Percentiles rank a stretch among this genome's conserved stretches.
Evolutionary conservation across 2,329 filamentous ascomycete genomes (phyloP).

Genomic region (Tetracladium maxilliforme): DNA sequence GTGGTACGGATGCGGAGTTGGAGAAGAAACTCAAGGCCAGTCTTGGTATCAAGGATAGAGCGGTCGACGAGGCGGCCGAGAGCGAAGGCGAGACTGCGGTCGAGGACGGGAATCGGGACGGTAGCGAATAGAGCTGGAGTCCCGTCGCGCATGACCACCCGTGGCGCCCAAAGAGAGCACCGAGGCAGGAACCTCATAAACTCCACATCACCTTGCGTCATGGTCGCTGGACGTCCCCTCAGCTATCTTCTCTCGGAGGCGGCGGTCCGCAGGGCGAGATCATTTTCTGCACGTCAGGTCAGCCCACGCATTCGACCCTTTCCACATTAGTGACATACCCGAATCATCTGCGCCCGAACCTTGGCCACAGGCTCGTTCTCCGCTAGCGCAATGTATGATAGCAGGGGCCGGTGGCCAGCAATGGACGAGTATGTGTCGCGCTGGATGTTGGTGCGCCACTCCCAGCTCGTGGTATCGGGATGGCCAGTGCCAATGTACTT

Average conservation of each 20-base stretch:
- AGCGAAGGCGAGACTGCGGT: slow-evolving; percentile 8
- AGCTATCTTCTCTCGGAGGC: slow-evolving; percentile 36
- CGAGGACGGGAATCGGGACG: slow-evolving; percentile 8
- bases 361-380: slow-evolving; percentile 75
- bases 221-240: slow-evolving; percentile 11
- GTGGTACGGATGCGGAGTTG: slow-evolving; percentile 28
- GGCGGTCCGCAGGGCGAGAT: slow-evolving; percentile 42
- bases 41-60: slow-evolving; percentile 31
- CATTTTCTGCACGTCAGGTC: slow-evolving; percentile 57
- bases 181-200: too few species aligned
- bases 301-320: background rate
- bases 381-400: slow-evolving; percentile 80
- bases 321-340: slow-evolving; percentile 27
- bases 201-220: too few species aligned
- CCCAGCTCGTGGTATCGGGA: slow-evolving; percentile 92
- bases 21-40: slow-evolving; percentile 46
- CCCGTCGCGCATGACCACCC: slow-evolving; percentile 25
- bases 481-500: slow-evolving; percentile 94
- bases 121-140: too few species aligned
- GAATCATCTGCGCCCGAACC: slow-evolving; percentile 65
- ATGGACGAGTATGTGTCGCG: slow-evolving; percentile 86
- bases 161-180: slow-evolving; percentile 6
- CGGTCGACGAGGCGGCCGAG: slow-evolving; percentile 6
- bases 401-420: slow-evolving; percentile 74
- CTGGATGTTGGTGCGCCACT: slow-evolving; percentile 92